These are phyloP conservation scores for Candolleomyces eurysporus DNA, from an alignment of 768 basidiomycete species.

Conservation along the genomic window DNA sequence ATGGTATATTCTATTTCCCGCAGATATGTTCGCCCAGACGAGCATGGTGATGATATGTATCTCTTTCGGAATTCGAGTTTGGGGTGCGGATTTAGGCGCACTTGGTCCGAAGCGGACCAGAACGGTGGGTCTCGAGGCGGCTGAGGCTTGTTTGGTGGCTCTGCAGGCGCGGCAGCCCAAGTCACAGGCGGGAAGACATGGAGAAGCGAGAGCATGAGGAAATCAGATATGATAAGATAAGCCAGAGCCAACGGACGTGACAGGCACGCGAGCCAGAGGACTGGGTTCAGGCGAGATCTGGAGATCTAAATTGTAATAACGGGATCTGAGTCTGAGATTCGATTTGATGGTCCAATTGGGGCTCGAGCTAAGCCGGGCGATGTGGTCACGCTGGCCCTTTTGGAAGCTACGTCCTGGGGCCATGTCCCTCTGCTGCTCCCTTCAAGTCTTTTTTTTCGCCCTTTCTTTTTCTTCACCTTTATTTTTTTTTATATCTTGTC, in stretches of 20 bases:
- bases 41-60: no score
- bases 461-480: neutral
- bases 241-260: neutral
- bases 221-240: no score
- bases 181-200: no score
- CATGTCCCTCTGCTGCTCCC: neutral
- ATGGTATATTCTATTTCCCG: no score
- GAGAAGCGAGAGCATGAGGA: no score
- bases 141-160: no score
- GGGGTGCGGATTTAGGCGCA: no score
- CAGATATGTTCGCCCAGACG: no score
- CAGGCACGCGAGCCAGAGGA: neutral
- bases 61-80: no score
- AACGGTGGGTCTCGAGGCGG: no score
- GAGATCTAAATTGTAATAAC: neutral
- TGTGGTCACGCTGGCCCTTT: neutral
- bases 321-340: neutral
- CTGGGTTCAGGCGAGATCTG: neutral
- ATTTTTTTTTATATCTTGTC: neutral
- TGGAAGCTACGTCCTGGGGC: neutral
- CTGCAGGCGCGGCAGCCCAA: no score
- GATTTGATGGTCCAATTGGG: conserved; percentile 1
- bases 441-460: neutral
- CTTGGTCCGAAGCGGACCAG: no score
- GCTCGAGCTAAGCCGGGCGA: neutral